Evolutionary conservation across 306 rosid genomes (phyloP), one percentile per base, ranked within the genome.

Genomic region (Carpinus fangiana): DNA sequence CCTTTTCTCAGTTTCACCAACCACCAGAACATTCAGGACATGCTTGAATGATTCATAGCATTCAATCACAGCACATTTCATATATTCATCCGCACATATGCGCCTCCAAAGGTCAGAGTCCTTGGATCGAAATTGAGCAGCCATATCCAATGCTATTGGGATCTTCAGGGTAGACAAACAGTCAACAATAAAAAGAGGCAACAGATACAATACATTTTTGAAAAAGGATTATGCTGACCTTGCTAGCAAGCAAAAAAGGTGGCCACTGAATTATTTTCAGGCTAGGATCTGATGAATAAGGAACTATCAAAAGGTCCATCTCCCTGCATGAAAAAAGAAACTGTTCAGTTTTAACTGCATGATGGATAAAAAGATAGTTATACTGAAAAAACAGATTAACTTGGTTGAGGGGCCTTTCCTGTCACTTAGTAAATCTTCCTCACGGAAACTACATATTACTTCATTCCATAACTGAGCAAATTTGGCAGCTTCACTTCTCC

Each of bases 391-490:
- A 66, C 62, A 85, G 62, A 53, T 76, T 10, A 66, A 72, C 72
- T 75, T 73, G 54, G 80, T 26, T 83, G 18, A 34, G 60, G 61
- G 82, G 88, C 83, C 89, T 87, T 91, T 84, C 99, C 98, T 88
- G 65, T 95, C 97, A 47, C 93, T 91, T 68, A 95, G 88, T 81
- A 95, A 75, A 86, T 95, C 99, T 79, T 95, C 98, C 89, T 95
- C 98, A 13, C 99, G 98, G 80, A 91, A 95, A 89, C 99, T 93
- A 84, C 98, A 90, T 71, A 95, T 95, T 76, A 95, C 82, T 91
- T 93, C 98, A 78, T 95, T 95, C 98, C 98, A 95, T 79, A 95
- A 65, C 75, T 95, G 99, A 76, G 99, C 96, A 85, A 95, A 95
- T 76, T 95, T 95, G 51, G 99, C 97, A 81, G 99, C 99, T 86